Percentiles rank a stretch among this genome's conserved stretches.
Evolutionary conservation across 495 filamentous ascomycete genomes (phyloP).

Genomic region (Penicillium goetzii): DNA sequence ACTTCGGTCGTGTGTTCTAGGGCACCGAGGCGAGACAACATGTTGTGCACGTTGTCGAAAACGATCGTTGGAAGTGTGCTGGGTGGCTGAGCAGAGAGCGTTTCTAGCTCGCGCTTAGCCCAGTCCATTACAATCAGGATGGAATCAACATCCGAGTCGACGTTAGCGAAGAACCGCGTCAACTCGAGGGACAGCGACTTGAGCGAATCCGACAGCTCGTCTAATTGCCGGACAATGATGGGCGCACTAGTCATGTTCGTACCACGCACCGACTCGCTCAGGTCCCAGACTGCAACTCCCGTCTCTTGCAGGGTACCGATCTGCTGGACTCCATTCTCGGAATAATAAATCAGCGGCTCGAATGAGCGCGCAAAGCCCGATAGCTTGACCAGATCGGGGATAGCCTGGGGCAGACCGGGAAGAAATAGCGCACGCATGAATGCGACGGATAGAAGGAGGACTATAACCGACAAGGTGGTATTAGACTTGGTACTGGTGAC

Average conservation of each 20-base stretch:
- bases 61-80: conserved; percentile 62
- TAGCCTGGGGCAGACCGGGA: conserved; percentile 66
- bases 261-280: conserved; percentile 83
- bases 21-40: conserved; percentile 68
- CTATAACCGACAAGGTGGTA: conserved; percentile 61
- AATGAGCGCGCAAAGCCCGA: conserved; percentile 85
- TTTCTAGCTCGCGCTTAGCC: conserved; percentile 78
- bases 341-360: conserved; percentile 89
- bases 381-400: conserved; percentile 87
- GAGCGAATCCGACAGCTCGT: conserved; percentile 78
- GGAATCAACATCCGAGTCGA: conserved; percentile 88
- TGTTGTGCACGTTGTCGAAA: conserved; percentile 78
- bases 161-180: conserved; percentile 86
- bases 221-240: conserved; percentile 80
- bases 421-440: conserved; percentile 68
- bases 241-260: conserved; percentile 88
- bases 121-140: conserved; percentile 95
- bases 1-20: conserved; percentile 55
- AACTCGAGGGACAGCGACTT: conserved; percentile 80
- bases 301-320: conserved; percentile 86
- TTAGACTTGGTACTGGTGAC: conserved; percentile 65
- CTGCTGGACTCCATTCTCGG: conserved; percentile 82
- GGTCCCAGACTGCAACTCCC: conserved; percentile 87
- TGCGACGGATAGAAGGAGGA: conserved; percentile 60
- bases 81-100: conserved; percentile 56